Conservation (phyloP, 2,329 filamentous ascomycete species). For the Macrophomina tecta region DNA sequence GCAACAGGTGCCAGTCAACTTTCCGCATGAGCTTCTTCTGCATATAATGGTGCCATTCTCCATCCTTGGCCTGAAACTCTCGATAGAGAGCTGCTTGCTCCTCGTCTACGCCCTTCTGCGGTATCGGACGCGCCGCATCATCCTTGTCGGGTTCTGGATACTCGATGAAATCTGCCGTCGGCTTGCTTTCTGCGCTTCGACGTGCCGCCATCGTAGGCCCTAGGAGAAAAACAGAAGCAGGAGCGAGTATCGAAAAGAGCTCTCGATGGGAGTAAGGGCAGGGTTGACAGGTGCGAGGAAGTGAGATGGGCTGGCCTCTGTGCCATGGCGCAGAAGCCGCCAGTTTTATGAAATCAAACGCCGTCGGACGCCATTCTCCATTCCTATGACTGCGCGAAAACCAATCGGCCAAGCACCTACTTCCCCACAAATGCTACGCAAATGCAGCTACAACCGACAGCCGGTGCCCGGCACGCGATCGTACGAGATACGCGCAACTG, state of each 20-base stretch:
- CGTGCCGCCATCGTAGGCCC: not conserved
- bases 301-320: not conserved
- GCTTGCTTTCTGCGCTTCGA: slow-evolving; percentile 13
- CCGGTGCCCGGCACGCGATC: not conserved
- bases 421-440: not conserved
- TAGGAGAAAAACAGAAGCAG: too few species aligned
- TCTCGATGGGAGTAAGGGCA: not conserved
- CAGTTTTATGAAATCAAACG: not conserved
- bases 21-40: slow-evolving; percentile 40
- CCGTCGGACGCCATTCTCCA: slow-evolving; percentile 8
- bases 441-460: not conserved
- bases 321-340: not conserved
- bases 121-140: not conserved
- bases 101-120: slow-evolving; percentile 16
- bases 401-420: not conserved
- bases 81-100: slow-evolving; percentile 18
- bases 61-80: slow-evolving; percentile 20
- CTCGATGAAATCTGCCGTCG: slow-evolving; percentile 19
- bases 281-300: not conserved
- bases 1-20: slow-evolving; percentile 39
- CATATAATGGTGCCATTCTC: slow-evolving; percentile 33
- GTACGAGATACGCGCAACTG: slow-evolving; percentile 3
- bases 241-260: too few species aligned
- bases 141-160: slow-evolving; percentile 12
- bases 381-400: slow-evolving; percentile 1